A percentile compares a stretch with the other conserved stretches of the same genome.
Evolutionary conservation across 2,329 filamentous ascomycete genomes (phyloP).

Genomic region (Helotiales sp.): DNA sequence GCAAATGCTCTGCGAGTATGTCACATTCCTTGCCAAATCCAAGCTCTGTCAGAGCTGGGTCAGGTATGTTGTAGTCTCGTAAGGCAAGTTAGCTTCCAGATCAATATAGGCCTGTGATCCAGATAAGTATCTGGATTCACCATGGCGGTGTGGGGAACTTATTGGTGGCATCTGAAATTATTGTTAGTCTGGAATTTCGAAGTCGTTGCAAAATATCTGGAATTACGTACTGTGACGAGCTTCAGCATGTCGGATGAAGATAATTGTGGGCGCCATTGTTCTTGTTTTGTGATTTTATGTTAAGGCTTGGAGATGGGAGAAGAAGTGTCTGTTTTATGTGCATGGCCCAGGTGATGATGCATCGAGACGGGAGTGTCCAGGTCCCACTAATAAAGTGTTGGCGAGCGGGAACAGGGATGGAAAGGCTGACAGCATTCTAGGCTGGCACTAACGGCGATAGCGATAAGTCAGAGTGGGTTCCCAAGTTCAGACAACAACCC

Average conservation of each 20-base stretch:
- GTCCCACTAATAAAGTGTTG: background rate
- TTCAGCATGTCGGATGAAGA: slow-evolving; percentile 50
- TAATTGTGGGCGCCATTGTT: slow-evolving; percentile 48
- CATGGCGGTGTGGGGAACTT: slow-evolving; percentile 34
- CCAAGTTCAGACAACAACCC: background rate
- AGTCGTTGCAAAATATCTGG: background rate
- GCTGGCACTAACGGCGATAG: background rate
- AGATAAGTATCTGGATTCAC: background rate
- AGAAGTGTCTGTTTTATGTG: background rate
- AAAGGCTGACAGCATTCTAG: background rate
- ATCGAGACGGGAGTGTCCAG: background rate
- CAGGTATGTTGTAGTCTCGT: slow-evolving; percentile 38
- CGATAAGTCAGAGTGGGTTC: background rate
- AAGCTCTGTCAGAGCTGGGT: slow-evolving; percentile 37
- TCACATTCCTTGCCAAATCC: slow-evolving; percentile 35
- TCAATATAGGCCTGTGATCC: background rate
- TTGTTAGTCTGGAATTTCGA: slow-evolving; percentile 12
- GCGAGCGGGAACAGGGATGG: background rate
- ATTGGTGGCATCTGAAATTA: slow-evolving; percentile 39
- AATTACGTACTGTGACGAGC: slow-evolving; percentile 47
- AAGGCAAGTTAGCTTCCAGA: slow-evolving; percentile 28
- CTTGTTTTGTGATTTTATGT: background rate
- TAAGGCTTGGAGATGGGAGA: background rate
- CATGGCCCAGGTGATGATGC: background rate
- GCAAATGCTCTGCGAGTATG: slow-evolving; percentile 33